Conservation (phyloP, 345 rosid species). For the Sonneratia caseolaris region DNA sequence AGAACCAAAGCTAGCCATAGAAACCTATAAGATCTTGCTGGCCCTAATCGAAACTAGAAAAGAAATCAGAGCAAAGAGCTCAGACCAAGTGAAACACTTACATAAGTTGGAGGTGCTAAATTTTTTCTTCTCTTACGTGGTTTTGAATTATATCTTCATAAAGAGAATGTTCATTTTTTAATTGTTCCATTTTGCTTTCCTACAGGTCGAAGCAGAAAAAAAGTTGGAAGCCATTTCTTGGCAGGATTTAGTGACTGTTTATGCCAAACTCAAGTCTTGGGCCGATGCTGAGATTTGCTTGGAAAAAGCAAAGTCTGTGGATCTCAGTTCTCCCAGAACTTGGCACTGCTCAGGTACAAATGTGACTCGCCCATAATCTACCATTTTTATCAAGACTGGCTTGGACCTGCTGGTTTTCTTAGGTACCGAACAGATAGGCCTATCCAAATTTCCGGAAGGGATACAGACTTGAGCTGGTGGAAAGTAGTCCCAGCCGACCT, state of each 20-base stretch:
- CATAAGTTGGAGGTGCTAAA: slow-evolving; percentile 4
- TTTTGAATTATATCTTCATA: background rate
- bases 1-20: slow-evolving; percentile 78
- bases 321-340: slow-evolving; percentile 54
- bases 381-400: background rate
- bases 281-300: slow-evolving; percentile 63
- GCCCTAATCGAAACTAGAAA: slow-evolving; percentile 64
- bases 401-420: background rate
- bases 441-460: background rate
- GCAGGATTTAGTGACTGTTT: slow-evolving; percentile 75
- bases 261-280: slow-evolving; percentile 55
- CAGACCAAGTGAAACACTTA: slow-evolving; percentile 15
- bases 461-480: background rate
- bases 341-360: slow-evolving; percentile 67
- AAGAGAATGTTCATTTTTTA: background rate
- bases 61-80: slow-evolving; percentile 33
- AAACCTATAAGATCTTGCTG: slow-evolving; percentile 72
- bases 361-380: background rate
- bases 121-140: background rate
- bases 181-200: slow-evolving; percentile 5
- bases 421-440: too few relatives aligned
- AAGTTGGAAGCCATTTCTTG: slow-evolving; percentile 60
- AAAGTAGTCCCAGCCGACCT: background rate
- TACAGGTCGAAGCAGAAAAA: slow-evolving; percentile 36
- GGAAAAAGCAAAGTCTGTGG: slow-evolving; percentile 57